A percentile compares a stretch with the other conserved stretches of the same genome.
Evolutionary conservation across 129 eudicot genomes (phyloP).

Genomic region (Pulicaria dysenterica): DNA sequence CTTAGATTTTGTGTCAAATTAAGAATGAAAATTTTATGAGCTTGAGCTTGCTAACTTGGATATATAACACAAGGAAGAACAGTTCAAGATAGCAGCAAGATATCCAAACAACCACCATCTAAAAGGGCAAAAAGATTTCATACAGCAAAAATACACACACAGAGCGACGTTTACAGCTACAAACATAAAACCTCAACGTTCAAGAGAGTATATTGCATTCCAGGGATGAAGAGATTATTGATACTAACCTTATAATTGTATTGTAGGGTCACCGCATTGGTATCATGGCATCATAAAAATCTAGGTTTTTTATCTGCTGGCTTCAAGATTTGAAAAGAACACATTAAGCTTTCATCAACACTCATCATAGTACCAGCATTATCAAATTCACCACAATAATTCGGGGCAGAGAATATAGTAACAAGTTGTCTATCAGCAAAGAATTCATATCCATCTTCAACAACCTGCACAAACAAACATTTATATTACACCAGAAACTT

Average conservation of each 20-base stretch:
- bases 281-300: conserved; percentile 43
- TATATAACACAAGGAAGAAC: background rate
- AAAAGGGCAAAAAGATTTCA: background rate
- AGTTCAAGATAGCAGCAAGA: background rate
- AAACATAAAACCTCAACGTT: background rate
- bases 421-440: conserved; percentile 85
- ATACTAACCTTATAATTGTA: conserved; percentile 46
- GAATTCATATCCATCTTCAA: conserved; percentile 84
- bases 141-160: conserved; percentile 11
- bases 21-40: background rate
- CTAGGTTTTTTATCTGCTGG: conserved; percentile 66
- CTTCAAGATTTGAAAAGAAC: conserved; percentile 79
- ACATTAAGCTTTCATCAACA: conserved; percentile 82
- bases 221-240: conserved; percentile 4
- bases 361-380: conserved; percentile 95
- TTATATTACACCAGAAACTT: background rate
- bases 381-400: conserved; percentile 82
- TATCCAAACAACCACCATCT: background rate
- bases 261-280: conserved; percentile 24
- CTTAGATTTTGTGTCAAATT: background rate
- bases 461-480: conserved; percentile 51
- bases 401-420: conserved; percentile 78
- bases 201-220: background rate
- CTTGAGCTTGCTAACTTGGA: background rate
- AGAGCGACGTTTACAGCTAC: background rate